Evolutionary conservation across 2,329 filamentous ascomycete genomes (phyloP).

Genomic region (Pyricularia sp.): DNA sequence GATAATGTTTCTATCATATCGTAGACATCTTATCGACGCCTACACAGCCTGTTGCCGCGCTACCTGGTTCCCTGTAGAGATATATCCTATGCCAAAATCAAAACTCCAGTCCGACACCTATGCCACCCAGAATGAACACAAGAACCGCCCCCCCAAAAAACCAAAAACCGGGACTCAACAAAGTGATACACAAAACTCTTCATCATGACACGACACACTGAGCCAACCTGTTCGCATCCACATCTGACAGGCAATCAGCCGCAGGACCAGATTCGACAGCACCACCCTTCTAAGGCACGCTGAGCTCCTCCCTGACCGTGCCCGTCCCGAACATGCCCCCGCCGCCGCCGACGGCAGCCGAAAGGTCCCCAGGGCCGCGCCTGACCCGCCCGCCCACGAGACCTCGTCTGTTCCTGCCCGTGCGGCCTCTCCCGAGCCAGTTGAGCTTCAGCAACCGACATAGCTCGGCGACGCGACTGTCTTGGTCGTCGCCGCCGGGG

Average conservation of each 20-base stretch:
- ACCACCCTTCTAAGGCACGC: conserved; percentile 15
- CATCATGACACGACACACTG: background rate
- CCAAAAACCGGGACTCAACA: background rate
- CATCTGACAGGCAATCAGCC: background rate
- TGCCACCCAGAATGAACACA: background rate
- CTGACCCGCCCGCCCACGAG: conserved; percentile 61
- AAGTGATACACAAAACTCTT: background rate
- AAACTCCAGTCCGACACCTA: background rate
- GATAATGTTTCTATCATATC: background rate
- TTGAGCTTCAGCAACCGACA: conserved; percentile 87
- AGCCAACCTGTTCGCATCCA: background rate
- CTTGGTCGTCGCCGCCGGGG: conserved; percentile 48
- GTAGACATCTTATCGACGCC: background rate
- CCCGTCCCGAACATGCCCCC: conserved; percentile 10
- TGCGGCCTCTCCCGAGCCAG: conserved; percentile 84
- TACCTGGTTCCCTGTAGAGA: background rate
- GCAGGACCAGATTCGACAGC: background rate
- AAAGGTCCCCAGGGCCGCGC: conserved; percentile 16
- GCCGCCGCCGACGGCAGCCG: conserved; percentile 6
- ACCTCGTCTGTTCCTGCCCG: conserved; percentile 75
- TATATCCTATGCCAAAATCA: background rate
- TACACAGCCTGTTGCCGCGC: background rate
- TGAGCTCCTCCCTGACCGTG: conserved; percentile 23
- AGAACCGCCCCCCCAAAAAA: background rate
- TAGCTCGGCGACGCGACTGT: conserved; percentile 69